These are phyloP conservation scores for Lactarius tabidus DNA, from an alignment of 768 basidiomycete species.

Conservation along the genomic window DNA sequence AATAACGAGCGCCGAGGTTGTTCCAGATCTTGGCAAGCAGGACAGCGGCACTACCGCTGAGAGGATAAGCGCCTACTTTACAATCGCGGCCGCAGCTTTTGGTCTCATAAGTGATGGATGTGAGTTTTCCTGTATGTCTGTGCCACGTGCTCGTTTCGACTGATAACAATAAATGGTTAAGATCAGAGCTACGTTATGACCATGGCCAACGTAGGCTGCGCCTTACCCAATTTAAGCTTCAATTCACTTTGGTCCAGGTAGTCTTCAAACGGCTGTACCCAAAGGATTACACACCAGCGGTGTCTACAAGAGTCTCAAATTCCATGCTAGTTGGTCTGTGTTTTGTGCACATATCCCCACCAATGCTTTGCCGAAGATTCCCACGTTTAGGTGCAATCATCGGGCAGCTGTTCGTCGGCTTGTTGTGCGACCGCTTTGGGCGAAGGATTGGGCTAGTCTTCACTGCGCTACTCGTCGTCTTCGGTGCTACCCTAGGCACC, in stretches of 20 bases:
- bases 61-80: constrained; percentile 53
- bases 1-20: too few species aligned
- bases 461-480: constrained; percentile 64
- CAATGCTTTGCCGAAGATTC: not conserved
- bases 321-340: too few species aligned
- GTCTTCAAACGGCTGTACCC: too few species aligned
- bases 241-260: too few species aligned
- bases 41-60: constrained; percentile 29
- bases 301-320: too few species aligned
- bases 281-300: too few species aligned
- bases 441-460: constrained; percentile 68
- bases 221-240: too few species aligned
- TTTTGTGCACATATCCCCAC: constrained; percentile 30
- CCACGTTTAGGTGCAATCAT: constrained; percentile 49
- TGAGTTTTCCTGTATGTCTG: constrained; percentile 28
- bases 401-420: constrained; percentile 58
- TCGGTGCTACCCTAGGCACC: constrained; percentile 65
- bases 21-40: too few species aligned
- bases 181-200: too few species aligned
- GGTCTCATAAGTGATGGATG: constrained; percentile 64
- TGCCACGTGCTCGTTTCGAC: constrained; percentile 7
- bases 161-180: not conserved
- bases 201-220: too few species aligned
- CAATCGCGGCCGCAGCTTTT: constrained; percentile 61
- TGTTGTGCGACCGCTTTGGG: constrained; percentile 71